Conservation (phyloP, 805 yeast genomes). For the Suhomyces sp. region DNA sequence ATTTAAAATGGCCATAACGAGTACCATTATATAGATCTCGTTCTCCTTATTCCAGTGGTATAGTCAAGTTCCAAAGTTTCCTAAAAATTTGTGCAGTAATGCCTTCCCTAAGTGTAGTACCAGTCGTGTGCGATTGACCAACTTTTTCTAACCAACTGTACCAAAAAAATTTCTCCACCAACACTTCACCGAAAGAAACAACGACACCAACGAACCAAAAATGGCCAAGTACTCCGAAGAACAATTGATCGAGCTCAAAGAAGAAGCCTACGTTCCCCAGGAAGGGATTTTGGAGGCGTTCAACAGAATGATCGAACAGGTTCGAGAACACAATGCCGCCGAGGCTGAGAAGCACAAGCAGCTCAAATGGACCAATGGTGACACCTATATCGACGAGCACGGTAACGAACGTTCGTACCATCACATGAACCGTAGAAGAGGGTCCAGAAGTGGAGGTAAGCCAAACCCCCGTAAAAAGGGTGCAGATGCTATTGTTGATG, state of each 20-base stretch:
- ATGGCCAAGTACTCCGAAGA: constrained; percentile 70
- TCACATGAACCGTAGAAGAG: constrained; percentile 60
- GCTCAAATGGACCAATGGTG: constrained; percentile 38
- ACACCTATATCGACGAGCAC: constrained; percentile 45
- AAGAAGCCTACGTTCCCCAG: constrained; percentile 57
- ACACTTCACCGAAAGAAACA: neutral
- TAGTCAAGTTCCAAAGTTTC: too few species aligned
- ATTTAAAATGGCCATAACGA: too few species aligned
- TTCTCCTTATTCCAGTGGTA: too few species aligned
- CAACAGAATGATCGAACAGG: constrained; percentile 64
- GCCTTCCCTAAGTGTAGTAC: too few species aligned
- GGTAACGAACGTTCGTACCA: constrained; percentile 46
- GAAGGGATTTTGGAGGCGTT: constrained; percentile 66
- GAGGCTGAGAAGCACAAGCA: constrained; percentile 27
- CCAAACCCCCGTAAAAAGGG: constrained; percentile 61
- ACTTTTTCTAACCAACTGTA: constrained; percentile 1
- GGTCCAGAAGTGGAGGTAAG: constrained; percentile 45
- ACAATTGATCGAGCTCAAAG: constrained; percentile 59
- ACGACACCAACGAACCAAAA: constrained; percentile 11
- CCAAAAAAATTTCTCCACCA: constrained; percentile 3
- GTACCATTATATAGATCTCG: too few species aligned
- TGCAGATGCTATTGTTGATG: constrained; percentile 57
- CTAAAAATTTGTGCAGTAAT: too few species aligned
- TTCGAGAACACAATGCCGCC: constrained; percentile 47
- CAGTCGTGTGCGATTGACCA: constrained; percentile 4